Base-by-base conservation (phyloP, 495 filamentous ascomycete species). In the Aspergillus homomorphus region DNA sequence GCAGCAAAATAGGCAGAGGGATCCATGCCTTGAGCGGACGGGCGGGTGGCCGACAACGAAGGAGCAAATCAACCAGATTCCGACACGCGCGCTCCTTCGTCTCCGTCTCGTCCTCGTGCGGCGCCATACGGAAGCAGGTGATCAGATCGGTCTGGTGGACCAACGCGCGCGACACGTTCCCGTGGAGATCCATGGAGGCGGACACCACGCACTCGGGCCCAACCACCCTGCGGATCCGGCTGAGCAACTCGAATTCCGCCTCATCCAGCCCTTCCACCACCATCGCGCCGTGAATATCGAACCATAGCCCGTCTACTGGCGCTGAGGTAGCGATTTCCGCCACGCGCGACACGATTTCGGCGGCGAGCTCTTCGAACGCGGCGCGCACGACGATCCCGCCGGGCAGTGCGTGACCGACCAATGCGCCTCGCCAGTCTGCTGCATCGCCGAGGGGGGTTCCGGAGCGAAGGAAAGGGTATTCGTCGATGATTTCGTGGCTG, bases 211-310 rank as follows among this genome's bases (percentile, higher is more conserved):
- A 78, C 21, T 77, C 62, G 0, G 76, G 66, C 0, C 82, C 81
- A 44, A 82, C 72, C 6, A 82, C 72, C 3, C 41, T 50, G 16
- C 82, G 69, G 18, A 81, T 75, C 0, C 80, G 78, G 12, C 65
- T 74, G 19, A 83, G 69, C 44, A 83, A 75, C 58, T 82, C 81
- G 15, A 69, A 72, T 52, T 83, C 82, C 5, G 58, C 71, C 63
- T 84, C 82, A 48, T 81, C 76, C 12, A 83, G 56, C 0, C 69
- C 79, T 21, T 83, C 77, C 4, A 83, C 81, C 19, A 76, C 80
- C 81, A 84, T 84, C 1, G 82, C 82, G 1, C 82, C 82, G 56
- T 84, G 82, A 28, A 84, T 83, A 56, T 84, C 80, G 52, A 77
- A 82, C 82, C 82, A 84, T 8, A 84, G 57, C 1, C 82, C 82